Evolutionary conservation across 345 rosid species (phyloP).

Genomic region (Bruguiera gymnorhiza): DNA sequence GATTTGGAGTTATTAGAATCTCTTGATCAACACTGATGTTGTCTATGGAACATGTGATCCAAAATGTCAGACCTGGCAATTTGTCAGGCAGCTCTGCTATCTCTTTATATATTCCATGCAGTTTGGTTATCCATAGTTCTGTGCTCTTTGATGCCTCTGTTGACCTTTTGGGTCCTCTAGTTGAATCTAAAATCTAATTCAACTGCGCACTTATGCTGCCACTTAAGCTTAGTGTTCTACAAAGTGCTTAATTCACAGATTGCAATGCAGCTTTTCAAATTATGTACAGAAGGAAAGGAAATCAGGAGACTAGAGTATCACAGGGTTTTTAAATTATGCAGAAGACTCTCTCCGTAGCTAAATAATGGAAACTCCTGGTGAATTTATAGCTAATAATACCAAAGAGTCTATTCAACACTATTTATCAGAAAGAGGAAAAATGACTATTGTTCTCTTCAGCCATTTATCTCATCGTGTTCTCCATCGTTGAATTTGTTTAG

Average conservation of each 20-base stretch:
- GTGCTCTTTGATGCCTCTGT: neutral
- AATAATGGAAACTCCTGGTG: too few relatives aligned
- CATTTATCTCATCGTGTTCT: too few relatives aligned
- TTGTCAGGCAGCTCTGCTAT: neutral
- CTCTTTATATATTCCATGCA: neutral
- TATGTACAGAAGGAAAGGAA: too few relatives aligned
- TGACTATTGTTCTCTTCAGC: too few relatives aligned
- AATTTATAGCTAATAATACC: too few relatives aligned
- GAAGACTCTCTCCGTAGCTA: too few relatives aligned
- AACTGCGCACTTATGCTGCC: neutral
- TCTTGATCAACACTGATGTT: conserved; percentile 83
- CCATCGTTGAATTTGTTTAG: too few relatives aligned
- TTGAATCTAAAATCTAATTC: neutral
- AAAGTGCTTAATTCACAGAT: too few relatives aligned
- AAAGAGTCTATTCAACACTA: too few relatives aligned
- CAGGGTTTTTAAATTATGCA: too few relatives aligned
- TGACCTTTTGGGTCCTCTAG: neutral
- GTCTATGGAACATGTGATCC: conserved; percentile 82
- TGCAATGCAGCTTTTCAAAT: neutral
- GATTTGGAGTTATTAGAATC: conserved; percentile 81
- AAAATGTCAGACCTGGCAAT: conserved; percentile 74
- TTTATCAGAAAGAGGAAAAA: too few relatives aligned
- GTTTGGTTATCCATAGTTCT: conserved; percentile 6
- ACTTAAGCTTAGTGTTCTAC: neutral
- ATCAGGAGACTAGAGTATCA: too few relatives aligned